Evolutionary conservation across 2,329 filamentous ascomycete genomes (phyloP), one percentile per base, ranked within the genome.

Genomic region (Xylariales sp.): DNA sequence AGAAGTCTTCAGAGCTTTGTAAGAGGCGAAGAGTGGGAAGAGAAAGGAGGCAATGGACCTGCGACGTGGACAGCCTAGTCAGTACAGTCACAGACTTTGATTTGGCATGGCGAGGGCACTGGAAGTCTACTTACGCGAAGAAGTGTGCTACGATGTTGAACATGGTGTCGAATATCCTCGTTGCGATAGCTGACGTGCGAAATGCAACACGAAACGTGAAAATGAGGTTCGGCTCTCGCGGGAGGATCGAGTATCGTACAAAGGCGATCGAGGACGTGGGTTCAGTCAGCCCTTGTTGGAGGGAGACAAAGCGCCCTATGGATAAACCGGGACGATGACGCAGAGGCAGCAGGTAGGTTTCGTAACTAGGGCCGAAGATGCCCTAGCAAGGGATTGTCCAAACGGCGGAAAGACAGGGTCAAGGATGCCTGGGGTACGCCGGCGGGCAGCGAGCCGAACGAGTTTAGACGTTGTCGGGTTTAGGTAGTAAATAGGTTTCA

Each of bases 21-120:
- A 98, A 71, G 95, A 97, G 73, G 95, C 94, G 83, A 97, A 98
- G 71, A 97, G 89, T 59, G 96, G 96, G 79, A 98, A 97, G 78
- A 97, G 89, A 78, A 97, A 94, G 64, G 94, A 97, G 67, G 92
- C 90, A 79, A 95, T 81, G 71, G 93, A 95, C 78, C 94, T 97
- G 78, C 59, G 46, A 32, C 49, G 14, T 12, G 34, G 34, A 58
- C 4, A 16, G 34, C 18, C 36, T 9, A 14, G 63, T 71, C 43
- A 71, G 69, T 30, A 55, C n/a, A 32, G 28, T 49, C 28, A 41
- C 39, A 39, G 9, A 10, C 32, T 34, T 58, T 8, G 30, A 16
- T 30, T 23, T 18, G 4, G 36, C 18, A n/a, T 36, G 4, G 32
- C 41, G 43, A n/a, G 12, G 30, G 56, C 23, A 28, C 9, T 39